A percentile compares a stretch with the other conserved stretches of the same genome.
These are phyloP conservation scores for Mycena chlorophos DNA, from an alignment of 768 basidiomycete genomes.

Conservation along the genomic window DNA sequence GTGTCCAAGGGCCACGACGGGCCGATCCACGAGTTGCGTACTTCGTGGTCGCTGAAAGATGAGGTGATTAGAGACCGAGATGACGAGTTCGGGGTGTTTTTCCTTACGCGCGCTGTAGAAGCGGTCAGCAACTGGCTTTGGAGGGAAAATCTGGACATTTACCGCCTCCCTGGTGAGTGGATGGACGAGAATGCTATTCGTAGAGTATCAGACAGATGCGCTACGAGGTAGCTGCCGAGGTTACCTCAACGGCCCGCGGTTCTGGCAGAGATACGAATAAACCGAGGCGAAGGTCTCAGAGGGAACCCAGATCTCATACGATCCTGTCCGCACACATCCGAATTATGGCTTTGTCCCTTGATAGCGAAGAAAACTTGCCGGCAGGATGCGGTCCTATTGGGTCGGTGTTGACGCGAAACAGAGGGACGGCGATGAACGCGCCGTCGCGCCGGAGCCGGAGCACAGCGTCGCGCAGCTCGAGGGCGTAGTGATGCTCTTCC, in stretches of 20 bases:
- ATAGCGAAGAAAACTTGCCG: slow-evolving; percentile 42
- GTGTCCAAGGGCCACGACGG: slow-evolving; percentile 69
- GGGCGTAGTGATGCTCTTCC: slow-evolving; percentile 60
- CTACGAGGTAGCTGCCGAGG: neutral
- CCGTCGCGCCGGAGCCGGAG: slow-evolving; percentile 70
- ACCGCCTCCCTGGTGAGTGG: slow-evolving; percentile 74
- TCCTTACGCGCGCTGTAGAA: slow-evolving; percentile 50
- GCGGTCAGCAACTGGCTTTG: slow-evolving; percentile 1
- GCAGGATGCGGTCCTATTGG: slow-evolving; percentile 78
- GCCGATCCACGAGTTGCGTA: slow-evolving; percentile 74
- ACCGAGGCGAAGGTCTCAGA: slow-evolving; percentile 71
- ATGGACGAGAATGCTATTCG: slow-evolving; percentile 66
- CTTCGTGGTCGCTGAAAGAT: slow-evolving; percentile 61
- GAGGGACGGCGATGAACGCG: slow-evolving; percentile 77
- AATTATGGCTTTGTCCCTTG: neutral
- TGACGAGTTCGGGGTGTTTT: too few relatives aligned
- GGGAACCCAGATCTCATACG: slow-evolving; percentile 82
- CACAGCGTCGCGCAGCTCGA: slow-evolving; percentile 70
- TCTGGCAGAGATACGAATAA: slow-evolving; percentile 73
- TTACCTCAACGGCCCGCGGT: slow-evolving; percentile 70
- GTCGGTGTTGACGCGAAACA: slow-evolving; percentile 65
- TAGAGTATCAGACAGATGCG: neutral
- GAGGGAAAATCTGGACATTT: slow-evolving; percentile 23
- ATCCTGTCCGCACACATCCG: slow-evolving; percentile 59
- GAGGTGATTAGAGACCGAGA: neutral